phyloP scores from a whole-genome alignment of 208 protist species.

The Trypanosoma caninum region DNA sequence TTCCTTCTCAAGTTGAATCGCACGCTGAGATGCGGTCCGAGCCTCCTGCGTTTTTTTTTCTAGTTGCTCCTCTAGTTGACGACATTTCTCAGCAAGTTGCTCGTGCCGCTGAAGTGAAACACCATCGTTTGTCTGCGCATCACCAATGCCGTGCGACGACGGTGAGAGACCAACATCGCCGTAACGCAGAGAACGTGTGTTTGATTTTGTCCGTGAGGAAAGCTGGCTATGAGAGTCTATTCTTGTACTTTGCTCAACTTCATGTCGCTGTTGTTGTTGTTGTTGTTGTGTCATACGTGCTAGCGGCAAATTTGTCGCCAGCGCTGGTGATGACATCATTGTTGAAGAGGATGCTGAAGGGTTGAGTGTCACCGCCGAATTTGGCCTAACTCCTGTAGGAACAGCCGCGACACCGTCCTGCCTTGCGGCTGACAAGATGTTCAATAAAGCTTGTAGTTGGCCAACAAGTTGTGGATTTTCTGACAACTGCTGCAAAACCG shows the following conservation, averaged over 20 bases:
- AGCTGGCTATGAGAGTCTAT: too few species aligned
- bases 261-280: neutral
- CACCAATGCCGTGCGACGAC: neutral
- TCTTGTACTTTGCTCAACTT: neutral
- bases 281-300: conserved; percentile 1
- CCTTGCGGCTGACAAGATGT: conserved; percentile 24
- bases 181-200: neutral
- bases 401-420: neutral
- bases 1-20: conserved; percentile 33
- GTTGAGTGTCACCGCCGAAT: too few species aligned
- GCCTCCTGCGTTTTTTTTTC: conserved; percentile 15
- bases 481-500: conserved; percentile 63
- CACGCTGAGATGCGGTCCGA: conserved; percentile 24
- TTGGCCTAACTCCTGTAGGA: too few species aligned
- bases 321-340: neutral
- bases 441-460: conserved; percentile 58
- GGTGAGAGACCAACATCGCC: neutral
- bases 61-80: conserved; percentile 15
- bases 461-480: conserved; percentile 59
- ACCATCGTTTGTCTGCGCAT: neutral
- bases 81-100: conserved; percentile 16
- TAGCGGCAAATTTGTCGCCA: neutral
- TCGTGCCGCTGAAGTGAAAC: conserved; percentile 26
- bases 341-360: too few species aligned
- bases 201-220: neutral